These are phyloP conservation scores for Phytophthora ramorum DNA, from an alignment of 352 stramenopile species.

Conservation along the genomic window DNA sequence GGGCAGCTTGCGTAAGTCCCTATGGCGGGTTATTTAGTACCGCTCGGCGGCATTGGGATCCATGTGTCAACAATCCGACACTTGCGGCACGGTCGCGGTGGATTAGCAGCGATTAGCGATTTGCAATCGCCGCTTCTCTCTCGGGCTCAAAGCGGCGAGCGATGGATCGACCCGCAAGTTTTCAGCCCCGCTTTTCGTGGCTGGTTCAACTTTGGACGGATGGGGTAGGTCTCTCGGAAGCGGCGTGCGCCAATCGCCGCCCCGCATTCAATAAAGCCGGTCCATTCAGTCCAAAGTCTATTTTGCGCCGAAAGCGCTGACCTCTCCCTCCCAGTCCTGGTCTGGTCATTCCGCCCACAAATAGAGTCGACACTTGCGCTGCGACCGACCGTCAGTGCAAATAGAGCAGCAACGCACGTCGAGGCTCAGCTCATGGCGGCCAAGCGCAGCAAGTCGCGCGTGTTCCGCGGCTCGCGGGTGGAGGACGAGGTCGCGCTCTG, in stretches of 20 bases:
- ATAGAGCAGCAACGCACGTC: not conserved
- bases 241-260: conserved; percentile 6
- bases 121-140: not conserved
- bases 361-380: conserved; percentile 11
- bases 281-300: conserved; percentile 16
- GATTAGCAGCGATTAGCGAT: not conserved
- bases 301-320: conserved; percentile 16
- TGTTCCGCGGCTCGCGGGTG: conserved; percentile 60
- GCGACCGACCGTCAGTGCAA: not conserved
- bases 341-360: conserved; percentile 23
- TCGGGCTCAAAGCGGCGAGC: not conserved
- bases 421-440: conserved; percentile 23
- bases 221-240: not conserved
- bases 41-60: not conserved
- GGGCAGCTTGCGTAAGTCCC: not conserved
- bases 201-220: not conserved
- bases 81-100: not conserved
- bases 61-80: not conserved
- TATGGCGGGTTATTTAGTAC: not conserved
- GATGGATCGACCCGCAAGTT: no score
- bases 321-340: conserved; percentile 19
- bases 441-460: conserved; percentile 44
- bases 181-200: not conserved
- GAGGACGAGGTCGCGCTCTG: conserved; percentile 58
- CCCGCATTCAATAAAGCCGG: conserved; percentile 9